phyloP scores from a whole-genome alignment of 2,329 filamentous ascomycete genomes.

The Fusarium veterinarium region DNA sequence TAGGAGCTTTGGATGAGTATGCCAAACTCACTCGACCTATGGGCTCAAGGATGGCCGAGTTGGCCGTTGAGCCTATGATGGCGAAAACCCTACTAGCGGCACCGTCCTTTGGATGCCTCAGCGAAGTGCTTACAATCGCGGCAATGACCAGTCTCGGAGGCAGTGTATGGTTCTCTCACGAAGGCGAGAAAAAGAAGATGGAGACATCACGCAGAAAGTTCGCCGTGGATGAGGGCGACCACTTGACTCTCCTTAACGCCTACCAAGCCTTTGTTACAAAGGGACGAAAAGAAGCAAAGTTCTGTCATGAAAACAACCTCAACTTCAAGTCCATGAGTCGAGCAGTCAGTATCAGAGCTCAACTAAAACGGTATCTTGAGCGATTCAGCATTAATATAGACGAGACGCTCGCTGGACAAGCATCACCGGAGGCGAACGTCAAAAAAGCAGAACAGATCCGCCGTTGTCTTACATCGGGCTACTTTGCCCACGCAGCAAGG shows the following conservation, averaged over 20 bases:
- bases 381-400: conserved; percentile 80
- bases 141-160: conserved; percentile 93
- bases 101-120: conserved; percentile 78
- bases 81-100: conserved; percentile 86
- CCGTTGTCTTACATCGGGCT: conserved; percentile 87
- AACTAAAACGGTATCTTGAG: conserved; percentile 88
- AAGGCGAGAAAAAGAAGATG: conserved; percentile 79
- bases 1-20: conserved; percentile 89
- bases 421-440: conserved; percentile 45
- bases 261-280: conserved; percentile 88
- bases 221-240: conserved; percentile 92
- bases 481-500: conserved; percentile 90
- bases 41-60: conserved; percentile 91
- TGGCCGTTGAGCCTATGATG: conserved; percentile 96
- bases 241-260: conserved; percentile 92
- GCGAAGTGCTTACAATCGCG: conserved; percentile 89
- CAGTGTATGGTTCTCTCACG: conserved; percentile 83
- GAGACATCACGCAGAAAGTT: conserved; percentile 84
- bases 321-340: conserved; percentile 87
- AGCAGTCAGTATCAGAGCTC: conserved; percentile 86
- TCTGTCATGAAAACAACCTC: conserved; percentile 87
- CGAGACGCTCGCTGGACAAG: conserved; percentile 65
- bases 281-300: conserved; percentile 84
- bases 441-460: conserved; percentile 77
- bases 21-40: conserved; percentile 90